Evolutionary conservation across 1,284 basidiomycete genomes (phyloP), one percentile per base, ranked within the genome.

Genomic region (Apiotrichum gamsii): DNA sequence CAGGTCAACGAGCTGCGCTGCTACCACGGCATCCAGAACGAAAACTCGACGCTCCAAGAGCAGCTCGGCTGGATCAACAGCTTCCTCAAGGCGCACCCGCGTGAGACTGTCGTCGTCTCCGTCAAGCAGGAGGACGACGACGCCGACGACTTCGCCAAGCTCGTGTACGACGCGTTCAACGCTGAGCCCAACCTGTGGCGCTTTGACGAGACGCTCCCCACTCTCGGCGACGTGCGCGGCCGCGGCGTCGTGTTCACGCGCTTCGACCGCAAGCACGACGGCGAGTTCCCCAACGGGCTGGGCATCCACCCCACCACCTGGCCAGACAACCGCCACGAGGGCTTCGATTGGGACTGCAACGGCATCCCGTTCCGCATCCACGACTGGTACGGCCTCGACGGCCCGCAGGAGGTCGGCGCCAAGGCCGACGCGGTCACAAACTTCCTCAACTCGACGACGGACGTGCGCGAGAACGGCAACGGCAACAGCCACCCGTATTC

Each of bases 281-380:
- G n/a, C 16, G 82, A 14, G 84, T 85, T 85, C 78, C 81, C 60
- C 72, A 77, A 47, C 78, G 79, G 15, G 59, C 39, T 45, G 41
- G 89, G 88, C 0, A 86, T 91, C 18, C 85, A 88, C 61, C 87
- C 88, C 3, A 79, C 78, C 2, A 75, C 72, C 2, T 93, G 90
- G 90, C 87, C 86, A 1, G 82, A 91, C 70, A 87, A 81, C 58
- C 72, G 67, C 37, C 80, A 78, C 57, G 70, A 76, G 4, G 85
- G 82, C 0, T 93, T 90, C 64, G 74, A 77, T 29, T 90, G 86
- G 85, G 75, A 81, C 49, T 64, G 62, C 42, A 38, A 37, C 34
- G 62, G 59, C 2, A 85, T 80, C 0, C 66, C 78, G 20, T 82
- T 90, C 11, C 77, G 80, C 47, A 85, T 79, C 3, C 85, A 90